These are phyloP conservation scores for Linderina pennispora DNA, from an alignment of 192 early-diverging fungal species.

Conservation along the genomic window DNA sequence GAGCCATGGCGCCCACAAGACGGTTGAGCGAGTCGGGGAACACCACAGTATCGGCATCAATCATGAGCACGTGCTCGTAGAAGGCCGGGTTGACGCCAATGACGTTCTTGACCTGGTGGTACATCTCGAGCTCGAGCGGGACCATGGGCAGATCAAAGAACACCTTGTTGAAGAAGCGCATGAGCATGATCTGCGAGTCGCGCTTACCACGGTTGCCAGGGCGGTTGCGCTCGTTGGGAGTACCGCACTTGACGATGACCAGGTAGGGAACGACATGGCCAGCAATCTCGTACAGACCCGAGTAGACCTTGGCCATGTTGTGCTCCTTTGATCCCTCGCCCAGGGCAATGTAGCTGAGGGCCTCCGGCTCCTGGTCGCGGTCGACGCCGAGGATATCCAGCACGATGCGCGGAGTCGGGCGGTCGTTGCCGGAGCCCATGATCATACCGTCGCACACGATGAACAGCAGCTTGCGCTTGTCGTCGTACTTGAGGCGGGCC, in stretches of 20 bases:
- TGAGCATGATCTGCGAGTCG: slow-evolving; percentile 97
- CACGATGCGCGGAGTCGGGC: slow-evolving; percentile 93
- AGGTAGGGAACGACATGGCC: slow-evolving; percentile 94
- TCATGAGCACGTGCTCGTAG: slow-evolving; percentile 97
- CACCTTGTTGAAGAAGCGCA: slow-evolving; percentile 96
- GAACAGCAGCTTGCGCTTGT: slow-evolving; percentile 96
- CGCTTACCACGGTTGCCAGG: slow-evolving; percentile 99
- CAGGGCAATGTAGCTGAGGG: slow-evolving; percentile 80
- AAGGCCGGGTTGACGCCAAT: slow-evolving; percentile 95
- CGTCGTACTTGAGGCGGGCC: slow-evolving; percentile 85
- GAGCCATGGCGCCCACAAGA: slow-evolving; percentile 84
- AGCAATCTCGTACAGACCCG: slow-evolving; percentile 88
- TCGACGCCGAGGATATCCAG: slow-evolving; percentile 94
- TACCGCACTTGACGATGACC: slow-evolving; percentile 94
- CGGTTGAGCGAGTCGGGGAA: slow-evolving; percentile 85
- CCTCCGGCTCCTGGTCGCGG: slow-evolving; percentile 74
- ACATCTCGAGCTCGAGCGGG: slow-evolving; percentile 94
- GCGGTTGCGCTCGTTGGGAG: slow-evolving; percentile 71
- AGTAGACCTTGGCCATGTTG: slow-evolving; percentile 97
- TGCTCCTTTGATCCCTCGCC: slow-evolving; percentile 90
- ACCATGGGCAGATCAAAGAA: slow-evolving; percentile 92
- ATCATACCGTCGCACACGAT: slow-evolving; percentile 97
- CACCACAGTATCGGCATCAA: slow-evolving; percentile 96
- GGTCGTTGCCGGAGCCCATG: slow-evolving; percentile 93
- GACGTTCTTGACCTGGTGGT: slow-evolving; percentile 98